phyloP scores from a whole-genome alignment of 1,284 basidiomycete genomes.

The Ceratobasidium sp. region DNA sequence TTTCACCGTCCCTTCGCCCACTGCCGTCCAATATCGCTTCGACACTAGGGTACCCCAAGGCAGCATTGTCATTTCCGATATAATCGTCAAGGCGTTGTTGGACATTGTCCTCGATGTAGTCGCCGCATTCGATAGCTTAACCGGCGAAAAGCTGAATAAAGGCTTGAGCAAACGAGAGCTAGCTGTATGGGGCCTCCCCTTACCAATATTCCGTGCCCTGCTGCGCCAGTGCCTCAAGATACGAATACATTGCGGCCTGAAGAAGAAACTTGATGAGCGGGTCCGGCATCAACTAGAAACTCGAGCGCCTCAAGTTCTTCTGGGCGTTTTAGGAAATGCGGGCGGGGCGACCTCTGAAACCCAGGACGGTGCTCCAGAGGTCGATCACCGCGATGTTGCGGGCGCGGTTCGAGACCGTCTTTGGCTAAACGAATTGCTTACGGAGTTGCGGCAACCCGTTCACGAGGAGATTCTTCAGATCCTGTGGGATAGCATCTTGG shows the following conservation, averaged over 20 bases:
- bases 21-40: slow-evolving; percentile 4
- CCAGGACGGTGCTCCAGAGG: not conserved
- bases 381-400: not conserved
- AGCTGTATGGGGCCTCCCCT: slow-evolving; percentile 26
- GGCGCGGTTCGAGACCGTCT: slow-evolving; percentile 12
- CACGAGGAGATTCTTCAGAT: slow-evolving; percentile 23
- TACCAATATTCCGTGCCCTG: not conserved
- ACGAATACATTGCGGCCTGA: slow-evolving; percentile 13
- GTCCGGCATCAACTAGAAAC: slow-evolving; percentile 13
- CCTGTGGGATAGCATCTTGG: slow-evolving; percentile 25
- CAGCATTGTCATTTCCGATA: slow-evolving; percentile 10
- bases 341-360: not conserved
- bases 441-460: slow-evolving; percentile 3
- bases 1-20: slow-evolving; percentile 4
- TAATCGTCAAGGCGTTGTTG: slow-evolving; percentile 17
- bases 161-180: slow-evolving; percentile 29
- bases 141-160: slow-evolving; percentile 4
- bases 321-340: not conserved
- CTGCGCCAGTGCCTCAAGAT: slow-evolving; percentile 32
- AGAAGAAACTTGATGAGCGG: slow-evolving; percentile 8
- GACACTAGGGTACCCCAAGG: not conserved
- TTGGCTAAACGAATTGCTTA: slow-evolving; percentile 22
- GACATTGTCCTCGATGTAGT: slow-evolving; percentile 10
- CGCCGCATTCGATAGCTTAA: slow-evolving; percentile 4
- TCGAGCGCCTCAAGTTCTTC: slow-evolving; percentile 5